Conservation (phyloP, 2,329 filamentous ascomycete genomes). For the Hymenotorrendiella dingleyae region DNA sequence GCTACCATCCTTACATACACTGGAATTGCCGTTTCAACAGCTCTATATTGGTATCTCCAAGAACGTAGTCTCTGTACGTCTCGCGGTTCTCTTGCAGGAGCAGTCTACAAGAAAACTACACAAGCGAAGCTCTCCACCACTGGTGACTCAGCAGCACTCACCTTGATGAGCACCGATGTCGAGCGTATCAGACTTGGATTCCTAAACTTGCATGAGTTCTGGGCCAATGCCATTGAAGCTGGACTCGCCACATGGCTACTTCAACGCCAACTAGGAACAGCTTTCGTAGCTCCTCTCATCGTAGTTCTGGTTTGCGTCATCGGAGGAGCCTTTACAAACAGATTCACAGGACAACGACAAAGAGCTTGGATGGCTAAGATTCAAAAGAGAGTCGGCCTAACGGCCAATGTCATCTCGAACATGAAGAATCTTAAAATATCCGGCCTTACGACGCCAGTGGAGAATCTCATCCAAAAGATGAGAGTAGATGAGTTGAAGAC, state of each 20-base stretch:
- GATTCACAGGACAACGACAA: constrained; percentile 16
- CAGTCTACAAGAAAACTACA: constrained; percentile 44
- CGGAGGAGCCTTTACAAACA: constrained; percentile 13
- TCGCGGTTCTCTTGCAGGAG: constrained; percentile 36
- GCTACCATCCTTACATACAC: constrained; percentile 15
- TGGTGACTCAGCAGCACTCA: constrained; percentile 35
- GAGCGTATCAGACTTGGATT: constrained; percentile 29
- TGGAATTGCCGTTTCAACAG: constrained; percentile 22
- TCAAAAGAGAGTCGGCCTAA: constrained; percentile 14
- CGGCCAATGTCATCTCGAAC: constrained; percentile 29
- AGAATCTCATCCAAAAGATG: constrained; percentile 30
- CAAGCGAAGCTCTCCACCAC: constrained; percentile 25
- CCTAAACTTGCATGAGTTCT: constrained; percentile 30
- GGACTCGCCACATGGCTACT: constrained; percentile 32
- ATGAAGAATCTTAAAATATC: constrained; percentile 38
- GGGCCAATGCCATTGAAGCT: constrained; percentile 33
- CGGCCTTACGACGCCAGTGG: constrained; percentile 30
- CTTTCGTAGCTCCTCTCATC: constrained; percentile 35
- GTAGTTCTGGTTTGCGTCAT: constrained; percentile 34
- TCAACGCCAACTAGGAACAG: constrained; percentile 25
- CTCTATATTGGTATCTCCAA: constrained; percentile 24
- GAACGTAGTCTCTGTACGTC: constrained; percentile 38
- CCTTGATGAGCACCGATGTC: constrained; percentile 41
- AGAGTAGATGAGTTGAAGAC: constrained; percentile 31
- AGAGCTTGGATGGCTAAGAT: constrained; percentile 16